A percentile compares a stretch with the other conserved stretches of the same genome.
These are phyloP conservation scores for Aspergillus brasiliensis DNA, from an alignment of 2,329 filamentous ascomycete species.

Conservation along the genomic window DNA sequence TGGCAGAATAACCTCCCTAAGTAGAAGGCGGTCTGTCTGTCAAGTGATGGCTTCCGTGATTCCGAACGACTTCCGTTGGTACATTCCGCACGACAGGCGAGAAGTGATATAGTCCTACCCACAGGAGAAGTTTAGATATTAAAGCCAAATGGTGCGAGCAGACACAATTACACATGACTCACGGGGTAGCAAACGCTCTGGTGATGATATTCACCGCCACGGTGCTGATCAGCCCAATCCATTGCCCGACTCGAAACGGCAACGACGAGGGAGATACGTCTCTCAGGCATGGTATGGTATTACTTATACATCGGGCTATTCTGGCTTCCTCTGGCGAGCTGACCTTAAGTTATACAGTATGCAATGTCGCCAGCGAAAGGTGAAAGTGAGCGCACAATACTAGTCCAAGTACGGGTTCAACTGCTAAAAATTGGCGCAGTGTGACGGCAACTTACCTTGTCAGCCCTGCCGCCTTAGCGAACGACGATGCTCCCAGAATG, in stretches of 20 bases:
- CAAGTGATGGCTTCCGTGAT: not conserved
- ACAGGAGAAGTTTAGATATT: not conserved
- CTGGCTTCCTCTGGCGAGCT: not conserved
- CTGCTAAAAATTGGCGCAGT: slow-evolving; percentile 10
- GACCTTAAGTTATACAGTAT: slow-evolving; percentile 5
- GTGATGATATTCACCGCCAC: not conserved
- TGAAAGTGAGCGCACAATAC: slow-evolving; percentile 16
- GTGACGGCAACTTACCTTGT: slow-evolving; percentile 23
- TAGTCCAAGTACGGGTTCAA: not conserved
- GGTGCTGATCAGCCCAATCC: not conserved
- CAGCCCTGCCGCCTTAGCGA: slow-evolving; percentile 15
- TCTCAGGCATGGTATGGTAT: slow-evolving; percentile 25
- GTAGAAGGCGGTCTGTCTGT: too few species aligned
- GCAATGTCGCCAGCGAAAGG: slow-evolving; percentile 23
- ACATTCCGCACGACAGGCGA: not conserved
- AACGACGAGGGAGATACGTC: slow-evolving; percentile 24
- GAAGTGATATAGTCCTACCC: not conserved
- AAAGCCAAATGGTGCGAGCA: not conserved
- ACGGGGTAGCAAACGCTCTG: not conserved
- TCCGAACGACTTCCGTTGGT: not conserved
- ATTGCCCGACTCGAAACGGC: slow-evolving; percentile 1
- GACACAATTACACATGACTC: not conserved
- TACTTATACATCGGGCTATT: not conserved
- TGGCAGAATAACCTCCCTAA: too few species aligned
- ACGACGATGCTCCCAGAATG: slow-evolving; percentile 10